Evolutionary conservation across 2,329 filamentous ascomycete genomes (phyloP).

Genomic region (Samsoniella hepiali): DNA sequence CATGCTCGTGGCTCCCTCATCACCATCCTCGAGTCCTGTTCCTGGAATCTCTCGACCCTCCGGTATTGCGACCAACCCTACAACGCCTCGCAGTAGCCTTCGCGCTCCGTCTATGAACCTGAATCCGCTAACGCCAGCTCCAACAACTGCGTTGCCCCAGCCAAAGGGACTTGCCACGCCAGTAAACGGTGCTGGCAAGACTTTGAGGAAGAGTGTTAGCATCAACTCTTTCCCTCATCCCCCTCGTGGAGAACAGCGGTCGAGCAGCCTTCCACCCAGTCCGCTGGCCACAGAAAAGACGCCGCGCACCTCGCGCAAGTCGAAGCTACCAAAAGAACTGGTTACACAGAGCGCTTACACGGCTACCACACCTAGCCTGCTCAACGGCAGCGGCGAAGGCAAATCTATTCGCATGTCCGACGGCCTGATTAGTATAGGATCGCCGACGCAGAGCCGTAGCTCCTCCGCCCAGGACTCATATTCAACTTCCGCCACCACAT

Average conservation of each 20-base stretch:
- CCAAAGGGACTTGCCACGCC: conserved; percentile 50
- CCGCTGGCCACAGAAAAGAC: conserved; percentile 51
- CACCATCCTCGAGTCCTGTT: conserved; percentile 17
- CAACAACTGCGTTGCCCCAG: conserved; percentile 53
- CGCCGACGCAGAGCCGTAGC: conserved; percentile 82
- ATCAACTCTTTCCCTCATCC: conserved; percentile 93
- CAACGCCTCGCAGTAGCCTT: conserved; percentile 55
- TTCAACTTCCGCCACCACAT: conserved; percentile 83
- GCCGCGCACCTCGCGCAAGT: conserved; percentile 47
- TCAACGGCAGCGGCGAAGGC: conserved; percentile 75
- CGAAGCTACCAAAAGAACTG: conserved; percentile 54
- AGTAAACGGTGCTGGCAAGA: conserved; percentile 60
- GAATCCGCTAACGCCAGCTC: conserved; percentile 52
- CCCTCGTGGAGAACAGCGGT: conserved; percentile 62
- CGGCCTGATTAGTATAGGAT: conserved; percentile 72
- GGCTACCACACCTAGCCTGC: conserved; percentile 62
- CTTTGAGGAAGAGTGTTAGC: conserved; percentile 82
- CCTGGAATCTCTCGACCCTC: neutral
- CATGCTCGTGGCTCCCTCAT: conserved; percentile 35
- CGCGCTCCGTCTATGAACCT: conserved; percentile 56
- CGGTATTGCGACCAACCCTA: conserved; percentile 38
- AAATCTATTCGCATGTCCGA: conserved; percentile 73
- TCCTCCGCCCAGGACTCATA: conserved; percentile 92
- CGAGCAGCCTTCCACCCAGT: conserved; percentile 60
- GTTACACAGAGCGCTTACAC: conserved; percentile 46